phyloP scores from a whole-genome alignment of 2,329 filamentous ascomycete species.

The Chaetothyriales sp. region DNA sequence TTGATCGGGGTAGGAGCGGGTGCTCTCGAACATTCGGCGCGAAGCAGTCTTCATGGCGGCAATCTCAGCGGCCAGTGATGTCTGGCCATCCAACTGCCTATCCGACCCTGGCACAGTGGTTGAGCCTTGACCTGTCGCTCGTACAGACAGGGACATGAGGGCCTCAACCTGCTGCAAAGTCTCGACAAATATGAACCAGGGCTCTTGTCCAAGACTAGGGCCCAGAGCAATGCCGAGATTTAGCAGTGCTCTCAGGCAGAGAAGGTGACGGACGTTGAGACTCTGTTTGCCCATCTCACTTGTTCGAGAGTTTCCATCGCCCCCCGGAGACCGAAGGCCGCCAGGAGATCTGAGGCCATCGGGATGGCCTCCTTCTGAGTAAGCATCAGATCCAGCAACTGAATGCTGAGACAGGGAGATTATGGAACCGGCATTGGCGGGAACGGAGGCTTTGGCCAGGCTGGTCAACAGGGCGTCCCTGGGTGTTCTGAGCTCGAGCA shows the following conservation, averaged over 20 bases:
- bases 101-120: conserved; percentile 12
- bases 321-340: background rate
- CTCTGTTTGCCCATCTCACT: conserved; percentile 35
- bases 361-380: background rate
- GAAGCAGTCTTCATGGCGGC: conserved; percentile 80
- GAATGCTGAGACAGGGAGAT: conserved; percentile 3
- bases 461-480: conserved; percentile 91
- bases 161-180: conserved; percentile 87
- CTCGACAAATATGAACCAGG: conserved; percentile 84
- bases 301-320: conserved; percentile 1
- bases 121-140: conserved; percentile 13
- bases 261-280: conserved; percentile 73
- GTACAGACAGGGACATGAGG: conserved; percentile 45
- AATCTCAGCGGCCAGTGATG: conserved; percentile 65
- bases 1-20: conserved; percentile 71
- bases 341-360: conserved; percentile 5
- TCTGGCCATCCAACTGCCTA: conserved; percentile 23
- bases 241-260: conserved; percentile 80
- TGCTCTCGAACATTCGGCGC: conserved; percentile 76
- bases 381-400: background rate
- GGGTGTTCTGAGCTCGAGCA: conserved; percentile 69
- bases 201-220: conserved; percentile 58
- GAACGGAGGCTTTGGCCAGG: conserved; percentile 80
- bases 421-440: conserved; percentile 44
- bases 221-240: conserved; percentile 91